phyloP scores from a whole-genome alignment of 805 yeast species.

The Starmerella kuoi region DNA sequence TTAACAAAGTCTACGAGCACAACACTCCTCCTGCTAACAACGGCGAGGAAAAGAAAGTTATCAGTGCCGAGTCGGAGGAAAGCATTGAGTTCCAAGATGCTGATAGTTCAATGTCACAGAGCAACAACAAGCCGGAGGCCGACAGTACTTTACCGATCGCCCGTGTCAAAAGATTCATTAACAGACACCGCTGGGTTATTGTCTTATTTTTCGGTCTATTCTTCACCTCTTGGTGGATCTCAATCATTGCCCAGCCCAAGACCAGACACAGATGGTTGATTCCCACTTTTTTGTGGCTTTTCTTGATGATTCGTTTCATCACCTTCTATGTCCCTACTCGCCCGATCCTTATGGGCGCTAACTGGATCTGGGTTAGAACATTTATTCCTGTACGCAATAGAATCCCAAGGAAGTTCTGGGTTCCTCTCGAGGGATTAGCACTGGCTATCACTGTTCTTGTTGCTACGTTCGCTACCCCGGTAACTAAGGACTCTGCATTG shows the following conservation, averaged over 20 bases:
- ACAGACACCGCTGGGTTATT: slow-evolving; percentile 23
- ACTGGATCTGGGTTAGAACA: slow-evolving; percentile 28
- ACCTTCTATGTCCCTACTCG: slow-evolving; percentile 38
- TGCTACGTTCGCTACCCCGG: slow-evolving; percentile 42
- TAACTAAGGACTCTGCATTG: slow-evolving; percentile 36
- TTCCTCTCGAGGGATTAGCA: slow-evolving; percentile 35
- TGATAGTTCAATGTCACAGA: slow-evolving; percentile 12
- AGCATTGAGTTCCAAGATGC: slow-evolving; percentile 28
- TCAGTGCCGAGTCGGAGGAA: slow-evolving; percentile 38
- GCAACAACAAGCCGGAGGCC: slow-evolving; percentile 1
- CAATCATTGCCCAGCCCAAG: slow-evolving; percentile 40
- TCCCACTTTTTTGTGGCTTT: slow-evolving; percentile 43
- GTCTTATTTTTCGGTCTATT: slow-evolving; percentile 29
- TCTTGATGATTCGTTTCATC: slow-evolving; percentile 40
- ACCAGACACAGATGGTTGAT: slow-evolving; percentile 45
- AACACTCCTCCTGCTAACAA: not conserved
- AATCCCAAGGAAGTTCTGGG: slow-evolving; percentile 36
- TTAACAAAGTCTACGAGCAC: slow-evolving; percentile 8
- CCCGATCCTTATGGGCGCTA: slow-evolving; percentile 24
- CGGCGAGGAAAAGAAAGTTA: slow-evolving; percentile 2
- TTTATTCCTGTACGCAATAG: slow-evolving; percentile 23
- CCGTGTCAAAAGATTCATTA: slow-evolving; percentile 3
- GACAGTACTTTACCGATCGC: slow-evolving; percentile 6
- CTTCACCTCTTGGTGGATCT: slow-evolving; percentile 48
- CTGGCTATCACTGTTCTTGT: slow-evolving; percentile 39